Evolutionary conservation across 129 eudicot genomes (phyloP).

Genomic region (Centaurea solstitialis): DNA sequence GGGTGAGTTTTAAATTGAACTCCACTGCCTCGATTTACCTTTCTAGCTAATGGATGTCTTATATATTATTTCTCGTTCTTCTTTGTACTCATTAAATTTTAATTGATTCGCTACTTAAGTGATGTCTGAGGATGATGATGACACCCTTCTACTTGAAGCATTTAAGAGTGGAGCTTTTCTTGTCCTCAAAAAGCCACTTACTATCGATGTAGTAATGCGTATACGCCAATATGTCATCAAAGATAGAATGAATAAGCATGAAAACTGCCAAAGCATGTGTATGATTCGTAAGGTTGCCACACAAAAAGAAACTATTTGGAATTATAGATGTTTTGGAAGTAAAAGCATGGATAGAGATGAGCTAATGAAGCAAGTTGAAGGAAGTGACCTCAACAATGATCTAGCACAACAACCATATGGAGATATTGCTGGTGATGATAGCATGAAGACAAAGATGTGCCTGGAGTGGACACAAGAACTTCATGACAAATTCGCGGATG

Average conservation of each 20-base stretch:
- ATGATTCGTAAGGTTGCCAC: neutral
- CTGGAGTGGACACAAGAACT: slow-evolving; percentile 51
- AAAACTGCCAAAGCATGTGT: neutral
- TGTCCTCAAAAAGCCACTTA: slow-evolving; percentile 34
- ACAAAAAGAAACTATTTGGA: neutral
- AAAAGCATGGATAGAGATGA: neutral
- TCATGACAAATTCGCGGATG: slow-evolving; percentile 41
- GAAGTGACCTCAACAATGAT: neutral
- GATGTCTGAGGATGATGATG: slow-evolving; percentile 38
- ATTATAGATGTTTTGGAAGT: neutral
- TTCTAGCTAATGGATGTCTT: neutral
- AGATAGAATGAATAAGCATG: slow-evolving; percentile 24
- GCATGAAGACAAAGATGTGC: slow-evolving; percentile 27
- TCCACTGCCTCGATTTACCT: neutral
- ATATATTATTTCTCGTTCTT: neutral
- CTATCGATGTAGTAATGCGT: slow-evolving; percentile 21
- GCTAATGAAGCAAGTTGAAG: neutral
- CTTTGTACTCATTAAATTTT: neutral
- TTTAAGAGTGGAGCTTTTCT: slow-evolving; percentile 38
- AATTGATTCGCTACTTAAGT: slow-evolving; percentile 13
- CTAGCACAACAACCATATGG: neutral
- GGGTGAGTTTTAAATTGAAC: neutral
- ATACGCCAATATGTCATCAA: slow-evolving; percentile 33
- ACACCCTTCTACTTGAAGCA: slow-evolving; percentile 17
- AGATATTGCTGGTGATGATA: neutral